phyloP scores from a whole-genome alignment of 352 stramenopile species.

The Globisporangium apiculatum region DNA sequence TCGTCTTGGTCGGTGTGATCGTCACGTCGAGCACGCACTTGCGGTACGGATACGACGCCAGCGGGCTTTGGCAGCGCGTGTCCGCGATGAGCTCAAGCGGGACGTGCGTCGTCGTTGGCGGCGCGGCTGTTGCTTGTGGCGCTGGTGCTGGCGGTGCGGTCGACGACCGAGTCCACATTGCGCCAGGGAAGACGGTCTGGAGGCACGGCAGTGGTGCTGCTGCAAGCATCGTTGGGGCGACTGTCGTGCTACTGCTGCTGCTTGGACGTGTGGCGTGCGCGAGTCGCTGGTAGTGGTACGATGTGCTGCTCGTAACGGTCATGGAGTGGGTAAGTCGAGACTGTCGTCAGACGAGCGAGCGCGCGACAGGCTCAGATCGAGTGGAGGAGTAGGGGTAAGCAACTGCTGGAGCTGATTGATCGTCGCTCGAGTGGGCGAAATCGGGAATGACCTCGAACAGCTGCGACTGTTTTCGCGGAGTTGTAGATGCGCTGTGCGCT shows the following conservation, averaged over 20 bases:
- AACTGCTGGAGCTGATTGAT: conserved; percentile 14
- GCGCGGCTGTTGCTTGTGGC: neutral
- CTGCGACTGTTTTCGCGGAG: neutral
- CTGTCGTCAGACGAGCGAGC: too few relatives aligned
- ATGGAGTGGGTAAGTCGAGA: neutral
- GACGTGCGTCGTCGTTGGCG: neutral
- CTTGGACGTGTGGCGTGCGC: neutral
- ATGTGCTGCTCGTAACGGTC: conserved; percentile 4
- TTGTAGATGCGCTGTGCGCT: too few relatives aligned
- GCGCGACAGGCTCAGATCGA: neutral
- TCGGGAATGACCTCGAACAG: conserved; percentile 8
- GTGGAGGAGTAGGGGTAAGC: neutral
- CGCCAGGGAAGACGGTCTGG: conserved; percentile 11
- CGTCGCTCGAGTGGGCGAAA: conserved; percentile 9
- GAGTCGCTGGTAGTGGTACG: conserved; percentile 5
- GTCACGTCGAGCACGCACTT: conserved; percentile 24
- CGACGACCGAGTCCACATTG: conserved; percentile 1
- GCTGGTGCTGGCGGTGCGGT: neutral
- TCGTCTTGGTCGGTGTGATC: conserved; percentile 25
- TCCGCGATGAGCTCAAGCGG: neutral
- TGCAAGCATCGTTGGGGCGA: neutral
- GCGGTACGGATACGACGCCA: conserved; percentile 6
- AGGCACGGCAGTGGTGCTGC: conserved; percentile 3
- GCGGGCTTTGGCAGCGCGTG: conserved; percentile 1
- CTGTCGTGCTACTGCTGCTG: neutral